Percentiles rank a stretch among this genome's conserved stretches.
Evolutionary conservation across 768 basidiomycete genomes (phyloP).

Genomic region (Boletellus ananiceps): DNA sequence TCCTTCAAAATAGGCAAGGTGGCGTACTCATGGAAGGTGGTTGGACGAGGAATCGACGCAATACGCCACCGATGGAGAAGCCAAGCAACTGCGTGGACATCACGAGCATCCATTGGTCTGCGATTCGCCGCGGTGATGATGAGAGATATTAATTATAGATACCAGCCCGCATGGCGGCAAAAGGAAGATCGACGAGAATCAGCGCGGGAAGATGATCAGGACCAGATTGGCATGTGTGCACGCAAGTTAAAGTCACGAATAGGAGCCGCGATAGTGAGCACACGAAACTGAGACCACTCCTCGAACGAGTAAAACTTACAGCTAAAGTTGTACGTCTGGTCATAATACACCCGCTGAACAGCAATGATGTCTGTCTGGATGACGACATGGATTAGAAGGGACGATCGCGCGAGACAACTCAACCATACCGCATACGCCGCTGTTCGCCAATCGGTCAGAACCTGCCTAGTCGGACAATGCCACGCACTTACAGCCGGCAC

Average conservation of each 20-base stretch:
- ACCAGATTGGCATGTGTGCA: neutral
- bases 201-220: neutral
- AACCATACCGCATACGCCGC: slow-evolving; percentile 44
- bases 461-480: neutral
- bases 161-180: too few species aligned
- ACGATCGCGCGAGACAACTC: neutral
- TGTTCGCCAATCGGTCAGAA: slow-evolving; percentile 10
- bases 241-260: neutral
- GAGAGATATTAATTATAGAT: neutral
- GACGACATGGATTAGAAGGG: neutral
- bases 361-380: slow-evolving; percentile 62
- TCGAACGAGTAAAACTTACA: slow-evolving; percentile 28
- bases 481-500: slow-evolving; percentile 22
- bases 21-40: slow-evolving; percentile 60
- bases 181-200: neutral
- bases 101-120: slow-evolving; percentile 57
- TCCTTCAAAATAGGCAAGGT: neutral
- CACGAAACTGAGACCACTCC: neutral
- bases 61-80: slow-evolving; percentile 55
- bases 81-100: slow-evolving; percentile 73
- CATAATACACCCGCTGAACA: slow-evolving; percentile 68
- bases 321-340: slow-evolving; percentile 50
- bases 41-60: slow-evolving; percentile 57
- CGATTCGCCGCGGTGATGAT: neutral
- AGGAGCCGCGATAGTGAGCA: slow-evolving; percentile 1